These are phyloP conservation scores for Ophiocordyceps sinensis DNA, from an alignment of 2,329 filamentous ascomycete species.

Conservation along the genomic window DNA sequence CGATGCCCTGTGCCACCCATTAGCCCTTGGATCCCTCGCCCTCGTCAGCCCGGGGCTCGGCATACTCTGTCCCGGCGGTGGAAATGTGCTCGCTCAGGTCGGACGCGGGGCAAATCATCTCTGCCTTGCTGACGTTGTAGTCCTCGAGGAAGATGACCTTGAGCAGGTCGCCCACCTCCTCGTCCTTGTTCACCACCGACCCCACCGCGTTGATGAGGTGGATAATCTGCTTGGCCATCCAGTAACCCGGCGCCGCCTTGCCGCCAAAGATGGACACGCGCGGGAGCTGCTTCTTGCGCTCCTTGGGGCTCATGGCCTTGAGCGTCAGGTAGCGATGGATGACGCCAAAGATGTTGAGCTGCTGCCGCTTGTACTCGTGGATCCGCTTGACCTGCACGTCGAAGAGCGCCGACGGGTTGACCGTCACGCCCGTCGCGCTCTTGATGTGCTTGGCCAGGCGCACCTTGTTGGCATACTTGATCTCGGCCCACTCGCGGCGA, in stretches of 20 bases:
- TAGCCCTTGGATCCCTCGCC: neutral
- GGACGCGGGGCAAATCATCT: conserved; percentile 87
- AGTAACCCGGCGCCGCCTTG: conserved; percentile 95
- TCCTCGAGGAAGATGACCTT: conserved; percentile 97
- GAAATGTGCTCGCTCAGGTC: conserved; percentile 98
- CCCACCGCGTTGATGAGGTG: conserved; percentile 91
- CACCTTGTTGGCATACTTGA: conserved; percentile 94
- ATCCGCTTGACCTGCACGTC: conserved; percentile 98
- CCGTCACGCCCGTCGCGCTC: conserved; percentile 59
- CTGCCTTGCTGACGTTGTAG: conserved; percentile 98
- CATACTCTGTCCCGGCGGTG: conserved; percentile 81
- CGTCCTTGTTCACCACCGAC: conserved; percentile 78
- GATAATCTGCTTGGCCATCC: conserved; percentile 99
- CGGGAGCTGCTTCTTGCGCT: conserved; percentile 73
- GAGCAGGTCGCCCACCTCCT: conserved; percentile 80
- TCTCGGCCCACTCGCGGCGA: conserved; percentile 87
- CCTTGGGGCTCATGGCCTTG: conserved; percentile 70
- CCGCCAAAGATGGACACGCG: conserved; percentile 94
- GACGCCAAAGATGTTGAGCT: conserved; percentile 97
- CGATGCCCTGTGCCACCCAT: conserved; percentile 32
- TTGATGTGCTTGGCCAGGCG: conserved; percentile 86
- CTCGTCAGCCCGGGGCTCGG: conserved; percentile 4
- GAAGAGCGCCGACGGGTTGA: conserved; percentile 81
- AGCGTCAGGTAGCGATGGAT: conserved; percentile 87
- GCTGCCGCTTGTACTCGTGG: conserved; percentile 97